Conservation (phyloP, 2,329 filamentous ascomycete species). For the Fusarium burgessii region DNA sequence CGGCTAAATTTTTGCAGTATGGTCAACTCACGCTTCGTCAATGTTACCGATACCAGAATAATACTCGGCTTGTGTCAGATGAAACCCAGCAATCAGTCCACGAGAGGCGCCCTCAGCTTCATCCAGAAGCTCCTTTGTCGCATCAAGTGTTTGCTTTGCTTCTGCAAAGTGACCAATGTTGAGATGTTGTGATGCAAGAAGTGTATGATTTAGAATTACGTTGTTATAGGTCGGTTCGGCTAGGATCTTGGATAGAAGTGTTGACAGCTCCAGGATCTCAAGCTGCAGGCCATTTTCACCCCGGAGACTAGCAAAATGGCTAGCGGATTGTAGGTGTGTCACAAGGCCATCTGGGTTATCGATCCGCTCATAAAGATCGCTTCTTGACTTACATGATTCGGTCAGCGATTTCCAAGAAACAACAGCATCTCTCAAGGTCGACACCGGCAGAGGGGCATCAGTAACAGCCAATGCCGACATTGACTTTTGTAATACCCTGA, state of each 20-base stretch:
- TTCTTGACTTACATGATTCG: constrained; percentile 53
- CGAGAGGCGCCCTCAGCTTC: constrained; percentile 53
- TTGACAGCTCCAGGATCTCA: constrained; percentile 60
- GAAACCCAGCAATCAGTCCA: constrained; percentile 64
- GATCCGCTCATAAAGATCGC: constrained; percentile 58
- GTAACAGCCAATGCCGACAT: constrained; percentile 57
- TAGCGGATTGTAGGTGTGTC: constrained; percentile 62
- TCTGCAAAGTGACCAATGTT: constrained; percentile 64
- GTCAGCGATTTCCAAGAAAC: constrained; percentile 59
- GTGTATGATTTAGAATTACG: constrained; percentile 60
- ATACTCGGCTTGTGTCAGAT: constrained; percentile 81
- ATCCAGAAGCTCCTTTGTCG: constrained; percentile 63
- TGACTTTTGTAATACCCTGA: constrained; percentile 60
- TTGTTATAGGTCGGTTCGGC: constrained; percentile 52
- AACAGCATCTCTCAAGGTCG: constrained; percentile 54
- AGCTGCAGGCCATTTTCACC: constrained; percentile 62
- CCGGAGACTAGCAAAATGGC: constrained; percentile 64
- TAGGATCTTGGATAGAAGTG: constrained; percentile 55
- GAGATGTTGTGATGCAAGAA: constrained; percentile 65
- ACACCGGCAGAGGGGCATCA: constrained; percentile 47
- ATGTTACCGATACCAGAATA: constrained; percentile 74
- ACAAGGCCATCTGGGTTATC: constrained; percentile 64
- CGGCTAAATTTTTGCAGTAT: background rate
- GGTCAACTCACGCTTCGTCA: constrained; percentile 65
- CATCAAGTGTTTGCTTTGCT: constrained; percentile 66